A percentile compares a stretch with the other conserved stretches of the same genome.
Conservation (phyloP, 1,284 basidiomycete species). For the Phellopilus nigrolimitatus region DNA sequence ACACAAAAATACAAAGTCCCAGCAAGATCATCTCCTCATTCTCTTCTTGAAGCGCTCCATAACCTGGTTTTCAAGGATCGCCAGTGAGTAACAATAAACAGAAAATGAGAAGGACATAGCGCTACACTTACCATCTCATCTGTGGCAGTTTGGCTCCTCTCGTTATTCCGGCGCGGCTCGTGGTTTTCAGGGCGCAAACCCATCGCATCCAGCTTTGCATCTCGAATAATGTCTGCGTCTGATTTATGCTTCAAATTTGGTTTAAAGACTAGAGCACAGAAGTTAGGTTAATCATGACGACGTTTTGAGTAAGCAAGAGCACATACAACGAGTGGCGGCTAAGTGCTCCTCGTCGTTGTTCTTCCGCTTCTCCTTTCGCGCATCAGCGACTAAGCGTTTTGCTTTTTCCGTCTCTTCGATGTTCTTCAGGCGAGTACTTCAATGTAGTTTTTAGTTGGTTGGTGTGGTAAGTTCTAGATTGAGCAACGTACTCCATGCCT, state of each 20-base stretch:
- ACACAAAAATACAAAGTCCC: constrained; percentile 12
- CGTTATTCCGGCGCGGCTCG: constrained; percentile 43
- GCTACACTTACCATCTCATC: constrained; percentile 70
- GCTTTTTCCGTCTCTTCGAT: constrained; percentile 97
- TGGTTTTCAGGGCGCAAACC: constrained; percentile 58
- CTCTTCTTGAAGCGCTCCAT: constrained; percentile 87
- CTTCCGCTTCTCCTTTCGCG: constrained; percentile 49
- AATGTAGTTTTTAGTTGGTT: not conserved
- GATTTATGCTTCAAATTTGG: constrained; percentile 75
- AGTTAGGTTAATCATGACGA: constrained; percentile 2
- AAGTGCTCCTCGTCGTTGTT: constrained; percentile 72
- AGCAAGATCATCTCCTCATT: constrained; percentile 56
- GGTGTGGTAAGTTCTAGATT: not conserved
- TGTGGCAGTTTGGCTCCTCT: constrained; percentile 76
- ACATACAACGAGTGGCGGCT: constrained; percentile 79
- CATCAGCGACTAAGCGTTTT: constrained; percentile 79
- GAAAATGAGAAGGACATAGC: not conserved
- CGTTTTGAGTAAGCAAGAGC: not conserved
- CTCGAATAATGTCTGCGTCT: constrained; percentile 80
- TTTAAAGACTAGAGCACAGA: constrained; percentile 67
- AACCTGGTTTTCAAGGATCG: constrained; percentile 45
- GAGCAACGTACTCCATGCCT: constrained; percentile 84
- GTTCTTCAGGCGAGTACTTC: constrained; percentile 83
- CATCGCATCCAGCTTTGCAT: constrained; percentile 80
- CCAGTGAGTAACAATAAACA: no score